Conservation (phyloP, 2,329 filamentous ascomycete species). For the Aspergillus tamarii region DNA sequence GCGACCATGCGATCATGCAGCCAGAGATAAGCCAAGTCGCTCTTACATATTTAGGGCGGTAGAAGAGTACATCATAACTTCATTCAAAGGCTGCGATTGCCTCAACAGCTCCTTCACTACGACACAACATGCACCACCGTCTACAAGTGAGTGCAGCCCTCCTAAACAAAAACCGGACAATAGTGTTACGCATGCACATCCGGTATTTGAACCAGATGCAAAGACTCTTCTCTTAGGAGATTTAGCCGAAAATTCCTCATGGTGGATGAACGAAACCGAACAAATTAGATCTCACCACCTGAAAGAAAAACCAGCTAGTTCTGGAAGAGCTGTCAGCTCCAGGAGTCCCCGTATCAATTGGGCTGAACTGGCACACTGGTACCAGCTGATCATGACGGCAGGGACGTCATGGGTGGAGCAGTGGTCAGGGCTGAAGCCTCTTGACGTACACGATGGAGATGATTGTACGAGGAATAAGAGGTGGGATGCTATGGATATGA, state of each 20-base stretch:
- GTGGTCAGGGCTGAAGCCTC: conserved; percentile 57
- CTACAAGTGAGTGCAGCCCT: conserved; percentile 50
- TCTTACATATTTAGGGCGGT: conserved; percentile 71
- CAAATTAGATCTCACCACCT: conserved; percentile 37
- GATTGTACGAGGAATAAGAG: conserved; percentile 25
- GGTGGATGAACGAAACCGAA: conserved; percentile 71
- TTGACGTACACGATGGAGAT: conserved; percentile 31
- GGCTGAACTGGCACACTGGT: conserved; percentile 73
- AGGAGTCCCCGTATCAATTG: conserved; percentile 75
- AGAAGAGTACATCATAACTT: conserved; percentile 74
- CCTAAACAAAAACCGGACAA: conserved; percentile 33
- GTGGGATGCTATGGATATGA: conserved; percentile 48
- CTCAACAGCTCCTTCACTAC: conserved; percentile 77
- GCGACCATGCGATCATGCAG: conserved; percentile 25
- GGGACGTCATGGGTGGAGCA: conserved; percentile 67
- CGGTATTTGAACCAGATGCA: conserved; percentile 68
- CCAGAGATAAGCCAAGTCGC: conserved; percentile 42
- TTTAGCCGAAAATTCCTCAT: conserved; percentile 77
- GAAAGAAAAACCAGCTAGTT: conserved; percentile 37
- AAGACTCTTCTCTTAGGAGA: conserved; percentile 75
- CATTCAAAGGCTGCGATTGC: conserved; percentile 69
- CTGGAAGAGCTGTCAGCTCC: conserved; percentile 51
- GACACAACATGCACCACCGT: conserved; percentile 47
- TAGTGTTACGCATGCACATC: conserved; percentile 39
- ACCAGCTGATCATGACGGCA: conserved; percentile 68